phyloP scores from a whole-genome alignment of 2,329 filamentous ascomycete genomes.

The Fusarium tjaetaba region DNA sequence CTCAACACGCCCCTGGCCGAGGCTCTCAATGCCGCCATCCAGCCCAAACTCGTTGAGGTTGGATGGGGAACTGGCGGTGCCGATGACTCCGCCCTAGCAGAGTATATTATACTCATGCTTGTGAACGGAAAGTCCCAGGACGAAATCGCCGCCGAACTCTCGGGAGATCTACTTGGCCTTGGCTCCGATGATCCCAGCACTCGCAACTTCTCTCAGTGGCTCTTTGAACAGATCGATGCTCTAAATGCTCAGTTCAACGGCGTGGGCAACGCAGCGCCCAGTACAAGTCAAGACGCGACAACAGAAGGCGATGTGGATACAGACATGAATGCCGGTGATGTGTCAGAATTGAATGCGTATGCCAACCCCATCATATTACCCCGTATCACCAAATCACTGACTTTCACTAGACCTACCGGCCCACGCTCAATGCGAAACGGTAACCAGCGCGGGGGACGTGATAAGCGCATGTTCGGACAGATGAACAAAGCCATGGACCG shows the following conservation, averaged over 20 bases:
- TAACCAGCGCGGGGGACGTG: slow-evolving; percentile 67
- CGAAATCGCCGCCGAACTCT: slow-evolving; percentile 87
- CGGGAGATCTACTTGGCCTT: slow-evolving; percentile 85
- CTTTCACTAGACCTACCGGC: slow-evolving; percentile 79
- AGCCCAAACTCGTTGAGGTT: slow-evolving; percentile 90
- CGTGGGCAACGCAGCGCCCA: slow-evolving; percentile 44
- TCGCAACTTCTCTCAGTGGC: slow-evolving; percentile 86
- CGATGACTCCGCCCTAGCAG: slow-evolving; percentile 85
- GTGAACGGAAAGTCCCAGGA: slow-evolving; percentile 93
- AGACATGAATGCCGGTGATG: slow-evolving; percentile 73
- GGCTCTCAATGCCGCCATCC: slow-evolving; percentile 82
- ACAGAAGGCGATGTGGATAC: slow-evolving; percentile 67
- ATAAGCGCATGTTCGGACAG: slow-evolving; percentile 86
- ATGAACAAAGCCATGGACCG: slow-evolving; percentile 86
- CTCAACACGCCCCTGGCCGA: slow-evolving; percentile 85
- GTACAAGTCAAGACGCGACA: slow-evolving; percentile 49
- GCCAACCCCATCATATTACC: slow-evolving; percentile 44
- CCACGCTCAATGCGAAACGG: slow-evolving; percentile 92
- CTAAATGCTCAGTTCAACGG: slow-evolving; percentile 73
- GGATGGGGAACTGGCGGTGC: slow-evolving; percentile 86
- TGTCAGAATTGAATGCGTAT: slow-evolving; percentile 67
- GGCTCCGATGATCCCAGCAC: slow-evolving; percentile 85
- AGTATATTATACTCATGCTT: slow-evolving; percentile 98
- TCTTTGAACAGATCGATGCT: slow-evolving; percentile 85
- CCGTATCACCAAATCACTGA: slow-evolving; percentile 51